A percentile compares a stretch with the other conserved stretches of the same genome.
Conservation (phyloP, 129 eudicot genomes). For the Ambrosia artemisiifolia region DNA sequence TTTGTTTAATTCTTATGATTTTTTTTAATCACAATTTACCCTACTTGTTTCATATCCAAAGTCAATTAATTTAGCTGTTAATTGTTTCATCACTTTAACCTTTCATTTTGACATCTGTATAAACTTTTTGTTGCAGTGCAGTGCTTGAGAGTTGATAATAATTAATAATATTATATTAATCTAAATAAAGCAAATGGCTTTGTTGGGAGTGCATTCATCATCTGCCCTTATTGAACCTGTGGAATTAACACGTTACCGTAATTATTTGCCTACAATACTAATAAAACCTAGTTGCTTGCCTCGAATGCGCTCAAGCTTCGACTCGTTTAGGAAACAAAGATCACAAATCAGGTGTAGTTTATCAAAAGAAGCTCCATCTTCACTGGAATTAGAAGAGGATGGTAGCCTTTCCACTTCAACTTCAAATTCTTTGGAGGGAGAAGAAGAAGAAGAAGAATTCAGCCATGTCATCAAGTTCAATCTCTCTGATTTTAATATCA, state of each 20-base stretch:
- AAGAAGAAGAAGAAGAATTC: conserved; percentile 59
- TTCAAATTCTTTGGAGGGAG: conserved; percentile 42
- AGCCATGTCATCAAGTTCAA: conserved; percentile 73
- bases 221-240: conserved; percentile 29
- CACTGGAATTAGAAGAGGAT: conserved; percentile 44
- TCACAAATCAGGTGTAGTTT: conserved; percentile 39
- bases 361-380: conserved; percentile 38
- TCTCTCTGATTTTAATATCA: conserved; percentile 70
- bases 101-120: too few relatives aligned
- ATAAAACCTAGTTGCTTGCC: conserved; percentile 37
- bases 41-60: too few relatives aligned
- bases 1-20: too few relatives aligned
- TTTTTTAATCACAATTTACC: too few relatives aligned
- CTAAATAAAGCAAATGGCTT: conserved; percentile 43
- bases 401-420: conserved; percentile 27
- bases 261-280: conserved; percentile 37
- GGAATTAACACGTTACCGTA: conserved; percentile 23
- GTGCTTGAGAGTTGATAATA: background rate
- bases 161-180: background rate
- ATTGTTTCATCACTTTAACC: too few relatives aligned
- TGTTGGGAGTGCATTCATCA: conserved; percentile 36
- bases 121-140: too few relatives aligned
- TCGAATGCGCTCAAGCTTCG: conserved; percentile 8
- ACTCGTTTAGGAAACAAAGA: conserved; percentile 9
- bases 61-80: too few relatives aligned